Evolutionary conservation across 1,139 yeast genomes (phyloP), one percentile per base, ranked within the genome.

Genomic region (Protomyces inundatus): DNA sequence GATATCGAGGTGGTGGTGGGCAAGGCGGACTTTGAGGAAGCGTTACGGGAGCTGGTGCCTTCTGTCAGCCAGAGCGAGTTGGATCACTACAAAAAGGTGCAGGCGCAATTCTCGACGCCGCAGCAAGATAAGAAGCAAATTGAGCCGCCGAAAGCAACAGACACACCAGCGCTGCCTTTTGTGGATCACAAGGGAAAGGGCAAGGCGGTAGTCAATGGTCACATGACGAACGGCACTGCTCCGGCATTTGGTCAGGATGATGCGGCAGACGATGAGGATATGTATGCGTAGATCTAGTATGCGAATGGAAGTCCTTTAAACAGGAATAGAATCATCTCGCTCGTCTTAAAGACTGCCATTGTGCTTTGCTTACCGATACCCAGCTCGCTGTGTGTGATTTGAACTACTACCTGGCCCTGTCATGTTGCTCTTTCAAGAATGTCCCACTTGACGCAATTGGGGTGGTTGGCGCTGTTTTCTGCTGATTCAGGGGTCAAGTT

Each of bases 61-160:
- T 86, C 95, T 53, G 97, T 93, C 14, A 88, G 96, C 63, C 85
- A 85, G 2, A 96, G 89, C 56, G 98, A 93, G 72, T 79, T 93
- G 65, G 81, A 81, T 45, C 98, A 93, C 71, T 93, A 93, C 72
- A 77, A 87, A 70, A 76, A 83, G 61, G 88, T 93, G 32, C 82
- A 95, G 68, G 83, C 84, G 69, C 87, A 84, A 71, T 93, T 93
- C 33, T 54, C 61, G 32, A 42, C 16, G 12, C 46, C 54, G 16
- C 23, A 35, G 4, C 23, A 30, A 30, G 54, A 35, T 6, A 33
- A 35, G 16, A 14, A 37, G 50, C 14, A 46, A 40, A 39, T 62
- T 14, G 50, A 10, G 3, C 33, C 14, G 23, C 14, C n/a, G 37
- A 35, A 23, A 9, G 33, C 51, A 10, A 30, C 61, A 34, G 34